Percentiles rank a stretch among this genome's conserved stretches.
phyloP scores from a whole-genome alignment of 2,329 filamentous ascomycete genomes.

The Tetracladium maxilliforme region DNA sequence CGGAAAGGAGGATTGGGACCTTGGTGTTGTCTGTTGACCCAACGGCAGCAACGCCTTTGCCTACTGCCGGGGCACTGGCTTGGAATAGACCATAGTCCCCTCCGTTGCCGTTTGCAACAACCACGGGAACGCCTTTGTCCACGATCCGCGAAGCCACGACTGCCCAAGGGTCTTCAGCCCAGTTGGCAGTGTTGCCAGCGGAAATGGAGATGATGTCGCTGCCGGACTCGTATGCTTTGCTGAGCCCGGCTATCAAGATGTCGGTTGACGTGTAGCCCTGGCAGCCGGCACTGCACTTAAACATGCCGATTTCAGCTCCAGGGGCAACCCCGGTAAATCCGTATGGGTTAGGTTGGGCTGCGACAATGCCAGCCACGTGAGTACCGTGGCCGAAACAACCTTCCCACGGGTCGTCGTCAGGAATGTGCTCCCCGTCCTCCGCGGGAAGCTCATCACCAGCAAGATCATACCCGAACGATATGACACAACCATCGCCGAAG shows the following conservation, averaged over 20 bases:
- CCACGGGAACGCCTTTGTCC: too few species aligned
- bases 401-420: slow-evolving; percentile 36
- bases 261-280: slow-evolving; percentile 33
- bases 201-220: too few species aligned
- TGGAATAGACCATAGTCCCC: too few species aligned
- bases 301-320: slow-evolving; percentile 38
- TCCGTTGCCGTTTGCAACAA: too few species aligned
- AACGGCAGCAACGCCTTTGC: too few species aligned
- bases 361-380: slow-evolving; percentile 47
- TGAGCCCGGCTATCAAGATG: slow-evolving; percentile 42
- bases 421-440: slow-evolving; percentile 20
- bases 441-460: slow-evolving; percentile 2
- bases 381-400: slow-evolving; percentile 44
- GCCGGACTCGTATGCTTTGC: slow-evolving; percentile 44
- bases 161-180: too few species aligned
- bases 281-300: slow-evolving; percentile 44
- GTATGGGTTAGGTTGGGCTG: slow-evolving; percentile 35
- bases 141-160: too few species aligned
- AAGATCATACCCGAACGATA: slow-evolving; percentile 1
- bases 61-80: too few species aligned
- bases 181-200: too few species aligned
- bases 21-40: too few species aligned
- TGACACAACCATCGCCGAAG: slow-evolving; percentile 2
- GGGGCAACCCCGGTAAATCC: slow-evolving; percentile 43
- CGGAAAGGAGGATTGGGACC: too few species aligned